phyloP scores from a whole-genome alignment of 345 rosid genomes.

The Microcos paniculata region DNA sequence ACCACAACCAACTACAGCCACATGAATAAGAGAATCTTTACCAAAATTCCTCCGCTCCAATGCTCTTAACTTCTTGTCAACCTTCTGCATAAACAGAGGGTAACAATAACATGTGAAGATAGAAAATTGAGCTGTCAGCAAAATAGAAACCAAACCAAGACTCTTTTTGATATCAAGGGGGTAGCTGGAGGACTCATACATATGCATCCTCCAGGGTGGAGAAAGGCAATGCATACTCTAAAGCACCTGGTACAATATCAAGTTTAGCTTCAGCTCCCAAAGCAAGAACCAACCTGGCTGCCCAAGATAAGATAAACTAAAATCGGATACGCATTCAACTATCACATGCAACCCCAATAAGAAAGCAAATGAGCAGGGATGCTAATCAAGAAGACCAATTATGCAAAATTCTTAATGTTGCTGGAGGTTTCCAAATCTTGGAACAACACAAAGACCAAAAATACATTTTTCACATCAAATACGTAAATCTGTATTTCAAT shows the following conservation, averaged over 20 bases:
- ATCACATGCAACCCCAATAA: neutral
- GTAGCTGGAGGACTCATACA: conserved; percentile 43
- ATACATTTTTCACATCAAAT: neutral
- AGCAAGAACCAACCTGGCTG: conserved; percentile 99
- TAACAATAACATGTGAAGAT: conserved; percentile 2
- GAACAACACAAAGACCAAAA: neutral
- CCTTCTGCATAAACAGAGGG: conserved; percentile 55
- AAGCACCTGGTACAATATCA: conserved; percentile 85
- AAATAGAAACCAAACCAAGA: neutral
- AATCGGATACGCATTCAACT: conserved; percentile 18
- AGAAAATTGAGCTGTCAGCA: neutral
- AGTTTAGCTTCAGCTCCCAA: conserved; percentile 92
- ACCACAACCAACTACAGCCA: conserved; percentile 94
- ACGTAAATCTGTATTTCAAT: neutral
- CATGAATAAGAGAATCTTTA: conserved; percentile 45
- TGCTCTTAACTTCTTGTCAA: conserved; percentile 52
- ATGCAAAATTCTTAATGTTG: neutral
- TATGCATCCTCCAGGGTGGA: conserved; percentile 81
- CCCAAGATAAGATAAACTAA: conserved; percentile 46
- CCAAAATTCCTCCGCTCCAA: conserved; percentile 76
- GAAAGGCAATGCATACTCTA: conserved; percentile 83
- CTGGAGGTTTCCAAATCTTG: neutral
- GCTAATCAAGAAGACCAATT: conserved; percentile 11
- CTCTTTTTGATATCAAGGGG: neutral
- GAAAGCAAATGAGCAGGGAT: neutral